Base-by-base conservation (phyloP, 768 basidiomycete genomes). In the Gyrodon lividus region DNA sequence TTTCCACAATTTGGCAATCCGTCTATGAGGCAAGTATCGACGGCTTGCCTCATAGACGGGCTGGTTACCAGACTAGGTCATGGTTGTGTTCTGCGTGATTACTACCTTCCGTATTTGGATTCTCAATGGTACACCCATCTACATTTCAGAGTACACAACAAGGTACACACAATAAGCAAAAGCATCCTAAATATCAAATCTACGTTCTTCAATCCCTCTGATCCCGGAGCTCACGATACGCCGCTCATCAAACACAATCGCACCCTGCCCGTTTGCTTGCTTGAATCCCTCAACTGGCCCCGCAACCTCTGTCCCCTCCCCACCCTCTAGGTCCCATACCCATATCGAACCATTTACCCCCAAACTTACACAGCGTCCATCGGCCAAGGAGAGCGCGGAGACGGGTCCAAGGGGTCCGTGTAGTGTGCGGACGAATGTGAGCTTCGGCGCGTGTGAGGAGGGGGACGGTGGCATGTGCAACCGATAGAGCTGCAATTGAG, bases 251-350 rank as follows among this genome's bases (percentile, higher is more conserved):
- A 91, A 91, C 22, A 75, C 77, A 39, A 89, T 75, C 5, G 76
- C 76, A 6, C 82, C 78, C 52, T 65, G 30, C 31, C 43, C 51
- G 43, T 49, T 46, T 42, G 58, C 44, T 46, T 54, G 39, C 43
- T 46, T n/a, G 45, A 76, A 72, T 61, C 77, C 74, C 33, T 73
- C 75, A 5, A 50, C 37, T 0, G 54, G 60, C 2, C 39, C 45
- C 28, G 60, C 63, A 6, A 77, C 70, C 58, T 74, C 72, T 10
- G 66, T 62, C 38, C 72, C 68, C 23, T 68, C 64, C 19, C 72
- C 75, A 10, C 74, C 77, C 64, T 92, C 90, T 28, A 92, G 73
- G 69, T 92, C 90, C 90, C 90, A 92, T 3, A 89, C 86, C 87
- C 88, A 90, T 38, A 92, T 77, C 59, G 80, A 80, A 35, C 88